A percentile compares a stretch with the other conserved stretches of the same genome.
Evolutionary conservation across 352 stramenopile species (phyloP).

Genomic region (Phytophthora sp.): DNA sequence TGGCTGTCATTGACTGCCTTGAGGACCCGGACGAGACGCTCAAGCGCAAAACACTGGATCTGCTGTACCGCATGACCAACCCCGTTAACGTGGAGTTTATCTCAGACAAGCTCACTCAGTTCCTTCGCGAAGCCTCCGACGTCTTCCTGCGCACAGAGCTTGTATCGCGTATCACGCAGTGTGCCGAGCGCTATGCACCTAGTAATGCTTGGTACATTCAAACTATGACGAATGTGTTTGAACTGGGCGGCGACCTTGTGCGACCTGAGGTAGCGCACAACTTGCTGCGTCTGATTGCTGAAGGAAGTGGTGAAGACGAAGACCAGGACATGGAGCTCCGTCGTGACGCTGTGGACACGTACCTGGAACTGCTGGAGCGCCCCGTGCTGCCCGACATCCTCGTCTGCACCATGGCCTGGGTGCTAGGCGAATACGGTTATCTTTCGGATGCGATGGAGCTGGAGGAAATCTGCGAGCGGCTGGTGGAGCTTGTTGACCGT

Average conservation of each 20-base stretch:
- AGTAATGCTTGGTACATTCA: slow-evolving; percentile 99
- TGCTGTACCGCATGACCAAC: slow-evolving; percentile 99
- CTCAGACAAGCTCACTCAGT: slow-evolving; percentile 97
- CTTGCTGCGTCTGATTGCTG: slow-evolving; percentile 97
- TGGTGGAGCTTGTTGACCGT: slow-evolving; percentile 94
- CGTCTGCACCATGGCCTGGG: slow-evolving; percentile 98
- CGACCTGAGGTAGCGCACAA: slow-evolving; percentile 97
- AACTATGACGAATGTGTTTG: slow-evolving; percentile 98
- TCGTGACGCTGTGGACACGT: slow-evolving; percentile 97
- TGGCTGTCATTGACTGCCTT: slow-evolving; percentile 99
- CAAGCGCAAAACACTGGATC: slow-evolving; percentile 98
- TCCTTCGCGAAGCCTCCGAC: slow-evolving; percentile 95
- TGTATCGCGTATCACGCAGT: slow-evolving; percentile 97
- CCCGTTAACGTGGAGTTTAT: slow-evolving; percentile 99
- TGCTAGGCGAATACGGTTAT: slow-evolving; percentile 99
- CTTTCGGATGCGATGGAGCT: slow-evolving; percentile 93
- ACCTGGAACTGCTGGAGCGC: slow-evolving; percentile 95
- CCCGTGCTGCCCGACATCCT: slow-evolving; percentile 96
- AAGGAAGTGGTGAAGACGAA: slow-evolving; percentile 97
- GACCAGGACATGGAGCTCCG: slow-evolving; percentile 96
- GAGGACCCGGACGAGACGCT: slow-evolving; percentile 99
- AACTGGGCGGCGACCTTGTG: slow-evolving; percentile 97
- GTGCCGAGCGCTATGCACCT: slow-evolving; percentile 96
- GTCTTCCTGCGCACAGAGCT: slow-evolving; percentile 98
- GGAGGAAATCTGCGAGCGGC: slow-evolving; percentile 94